phyloP scores from a whole-genome alignment of 169 alveolate species.

The Plasmodium fragile region DNA sequence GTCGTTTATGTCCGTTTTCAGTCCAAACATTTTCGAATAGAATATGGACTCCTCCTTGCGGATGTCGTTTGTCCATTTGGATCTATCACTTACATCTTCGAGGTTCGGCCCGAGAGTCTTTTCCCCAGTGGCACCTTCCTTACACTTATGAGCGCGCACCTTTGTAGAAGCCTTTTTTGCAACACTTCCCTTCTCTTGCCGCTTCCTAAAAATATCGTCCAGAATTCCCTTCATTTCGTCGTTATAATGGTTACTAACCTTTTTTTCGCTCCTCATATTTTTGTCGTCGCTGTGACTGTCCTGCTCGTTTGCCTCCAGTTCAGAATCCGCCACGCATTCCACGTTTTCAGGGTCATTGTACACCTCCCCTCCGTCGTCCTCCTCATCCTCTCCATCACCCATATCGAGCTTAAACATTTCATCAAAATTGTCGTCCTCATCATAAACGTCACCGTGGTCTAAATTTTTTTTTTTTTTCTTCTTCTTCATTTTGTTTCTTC shows the following conservation, averaged over 20 bases:
- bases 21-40: constrained; percentile 50
- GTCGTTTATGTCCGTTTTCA: constrained; percentile 52
- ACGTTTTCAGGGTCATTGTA: neutral
- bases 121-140: neutral
- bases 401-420: constrained; percentile 17
- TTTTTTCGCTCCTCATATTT: constrained; percentile 4
- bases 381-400: neutral
- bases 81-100: constrained; percentile 22
- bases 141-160: neutral
- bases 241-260: neutral
- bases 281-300: neutral
- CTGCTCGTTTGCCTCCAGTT: neutral
- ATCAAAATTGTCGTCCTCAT: constrained; percentile 38
- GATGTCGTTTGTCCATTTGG: constrained; percentile 65
- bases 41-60: constrained; percentile 63
- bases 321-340: neutral
- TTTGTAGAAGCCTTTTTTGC: neutral
- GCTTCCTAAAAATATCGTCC: constrained; percentile 27
- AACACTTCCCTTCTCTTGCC: neutral
- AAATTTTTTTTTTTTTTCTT: constrained; percentile 20
- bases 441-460: constrained; percentile 16
- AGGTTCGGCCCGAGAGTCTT: neutral
- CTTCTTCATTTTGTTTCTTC: neutral
- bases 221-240: constrained; percentile 45
- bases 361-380: neutral